phyloP scores from a whole-genome alignment of 192 early-diverging fungal species.

The Dispira simplex region DNA sequence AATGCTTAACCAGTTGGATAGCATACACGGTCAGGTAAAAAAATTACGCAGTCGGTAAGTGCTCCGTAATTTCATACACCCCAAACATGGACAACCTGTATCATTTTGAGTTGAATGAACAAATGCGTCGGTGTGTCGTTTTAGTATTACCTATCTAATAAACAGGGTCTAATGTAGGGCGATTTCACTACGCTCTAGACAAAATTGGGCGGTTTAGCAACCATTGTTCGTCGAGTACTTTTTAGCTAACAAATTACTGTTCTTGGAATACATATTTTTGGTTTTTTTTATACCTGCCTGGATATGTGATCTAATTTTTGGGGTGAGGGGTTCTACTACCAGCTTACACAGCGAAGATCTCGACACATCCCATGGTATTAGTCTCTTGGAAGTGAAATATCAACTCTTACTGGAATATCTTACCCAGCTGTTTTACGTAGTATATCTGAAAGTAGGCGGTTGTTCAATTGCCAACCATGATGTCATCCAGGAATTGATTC shows the following conservation, averaged over 20 bases:
- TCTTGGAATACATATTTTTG: neutral
- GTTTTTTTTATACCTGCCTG: neutral
- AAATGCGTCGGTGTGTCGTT: too few relatives aligned
- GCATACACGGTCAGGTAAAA: neutral
- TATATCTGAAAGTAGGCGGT: slow-evolving; percentile 68
- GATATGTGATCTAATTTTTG: too few relatives aligned
- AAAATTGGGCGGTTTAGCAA: neutral
- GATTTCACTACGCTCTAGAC: neutral
- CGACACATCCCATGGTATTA: slow-evolving; percentile 58
- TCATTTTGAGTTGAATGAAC: too few relatives aligned
- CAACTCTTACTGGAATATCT: slow-evolving; percentile 80
- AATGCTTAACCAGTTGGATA: neutral
- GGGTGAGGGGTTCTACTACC: neutral
- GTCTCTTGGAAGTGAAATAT: slow-evolving; percentile 81
- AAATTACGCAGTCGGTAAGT: slow-evolving; percentile 2
- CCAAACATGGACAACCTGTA: too few relatives aligned
- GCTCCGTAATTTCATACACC: neutral
- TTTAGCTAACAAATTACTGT: neutral
- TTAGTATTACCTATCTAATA: too few relatives aligned
- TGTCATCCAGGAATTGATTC: slow-evolving; percentile 49
- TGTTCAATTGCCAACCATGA: slow-evolving; percentile 40
- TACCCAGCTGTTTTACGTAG: slow-evolving; percentile 53
- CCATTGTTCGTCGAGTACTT: neutral
- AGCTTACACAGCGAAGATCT: neutral
- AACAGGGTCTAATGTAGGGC: neutral